Evolutionary conservation across 1,284 basidiomycete genomes (phyloP).

Genomic region (Melampsora larici-populina): DNA sequence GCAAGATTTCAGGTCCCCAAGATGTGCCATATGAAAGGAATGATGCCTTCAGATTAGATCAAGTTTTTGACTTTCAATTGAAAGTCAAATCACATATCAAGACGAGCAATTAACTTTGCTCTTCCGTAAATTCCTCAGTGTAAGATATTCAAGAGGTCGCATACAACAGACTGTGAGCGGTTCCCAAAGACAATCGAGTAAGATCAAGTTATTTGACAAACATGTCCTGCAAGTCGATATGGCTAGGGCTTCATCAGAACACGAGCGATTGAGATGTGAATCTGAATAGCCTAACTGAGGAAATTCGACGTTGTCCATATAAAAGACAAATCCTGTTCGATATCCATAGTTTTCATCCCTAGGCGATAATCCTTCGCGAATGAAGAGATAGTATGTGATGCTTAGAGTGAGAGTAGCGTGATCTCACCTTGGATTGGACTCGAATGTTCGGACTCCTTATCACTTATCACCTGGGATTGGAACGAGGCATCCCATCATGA

Average conservation of each 20-base stretch:
- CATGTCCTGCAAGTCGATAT: background rate
- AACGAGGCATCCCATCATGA: background rate
- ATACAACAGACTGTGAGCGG: background rate
- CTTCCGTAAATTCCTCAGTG: background rate
- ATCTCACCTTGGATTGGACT: background rate
- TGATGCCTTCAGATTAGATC: conserved; percentile 36
- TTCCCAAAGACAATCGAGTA: background rate
- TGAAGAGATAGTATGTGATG: background rate
- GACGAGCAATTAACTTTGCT: background rate
- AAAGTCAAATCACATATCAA: background rate
- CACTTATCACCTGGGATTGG: background rate
- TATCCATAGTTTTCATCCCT: background rate
- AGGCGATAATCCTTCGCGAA: background rate
- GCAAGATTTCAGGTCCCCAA: no score
- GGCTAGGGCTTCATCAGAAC: background rate
- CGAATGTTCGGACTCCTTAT: background rate
- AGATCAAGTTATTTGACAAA: background rate
- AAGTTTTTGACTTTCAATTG: conserved; percentile 23
- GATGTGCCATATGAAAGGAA: no score
- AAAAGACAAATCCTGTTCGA: background rate
- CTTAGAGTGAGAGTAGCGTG: background rate
- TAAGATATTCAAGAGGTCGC: background rate
- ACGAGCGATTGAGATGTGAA: background rate
- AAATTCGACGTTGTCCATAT: background rate
- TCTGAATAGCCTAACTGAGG: background rate